Evolutionary conservation across 2,329 filamentous ascomycete genomes (phyloP).

Genomic region (Cryphonectria parasitica): DNA sequence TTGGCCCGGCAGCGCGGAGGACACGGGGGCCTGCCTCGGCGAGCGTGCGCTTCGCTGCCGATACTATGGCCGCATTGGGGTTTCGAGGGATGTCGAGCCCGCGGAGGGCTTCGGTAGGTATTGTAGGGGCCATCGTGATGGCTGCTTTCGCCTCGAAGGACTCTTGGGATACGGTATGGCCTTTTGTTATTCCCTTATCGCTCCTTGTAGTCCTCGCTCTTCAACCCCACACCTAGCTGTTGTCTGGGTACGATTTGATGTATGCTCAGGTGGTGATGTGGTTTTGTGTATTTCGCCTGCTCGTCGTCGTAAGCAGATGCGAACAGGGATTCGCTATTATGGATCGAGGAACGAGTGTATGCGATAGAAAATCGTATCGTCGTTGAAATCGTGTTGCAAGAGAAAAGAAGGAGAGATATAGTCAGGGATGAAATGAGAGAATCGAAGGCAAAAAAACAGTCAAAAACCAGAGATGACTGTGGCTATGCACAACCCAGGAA

Average conservation of each 20-base stretch:
- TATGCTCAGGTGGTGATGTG: background rate
- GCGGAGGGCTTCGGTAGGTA: conserved; percentile 5
- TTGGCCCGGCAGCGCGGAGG: conserved; percentile 21
- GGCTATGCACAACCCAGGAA: conserved; percentile 5
- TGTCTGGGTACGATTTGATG: background rate
- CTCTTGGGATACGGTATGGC: background rate
- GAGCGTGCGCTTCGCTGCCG: conserved; percentile 19
- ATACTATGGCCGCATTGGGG: conserved; percentile 13
- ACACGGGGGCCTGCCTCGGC: conserved; percentile 19
- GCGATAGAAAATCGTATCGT: background rate
- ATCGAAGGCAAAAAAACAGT: background rate
- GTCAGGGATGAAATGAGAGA: background rate
- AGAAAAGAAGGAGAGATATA: background rate
- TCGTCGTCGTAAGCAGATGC: background rate
- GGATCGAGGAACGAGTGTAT: background rate
- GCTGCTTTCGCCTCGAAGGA: background rate
- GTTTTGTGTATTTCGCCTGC: background rate
- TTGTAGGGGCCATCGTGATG: conserved; percentile 21
- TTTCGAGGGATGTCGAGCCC: conserved; percentile 21
- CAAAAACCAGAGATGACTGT: background rate
- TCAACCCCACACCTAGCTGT: background rate
- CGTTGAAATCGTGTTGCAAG: background rate
- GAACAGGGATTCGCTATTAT: background rate
- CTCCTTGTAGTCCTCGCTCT: background rate
- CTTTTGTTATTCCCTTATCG: background rate